Base-by-base conservation (phyloP, 1,139 yeast genomes). In the Arxiozyma bovina region DNA sequence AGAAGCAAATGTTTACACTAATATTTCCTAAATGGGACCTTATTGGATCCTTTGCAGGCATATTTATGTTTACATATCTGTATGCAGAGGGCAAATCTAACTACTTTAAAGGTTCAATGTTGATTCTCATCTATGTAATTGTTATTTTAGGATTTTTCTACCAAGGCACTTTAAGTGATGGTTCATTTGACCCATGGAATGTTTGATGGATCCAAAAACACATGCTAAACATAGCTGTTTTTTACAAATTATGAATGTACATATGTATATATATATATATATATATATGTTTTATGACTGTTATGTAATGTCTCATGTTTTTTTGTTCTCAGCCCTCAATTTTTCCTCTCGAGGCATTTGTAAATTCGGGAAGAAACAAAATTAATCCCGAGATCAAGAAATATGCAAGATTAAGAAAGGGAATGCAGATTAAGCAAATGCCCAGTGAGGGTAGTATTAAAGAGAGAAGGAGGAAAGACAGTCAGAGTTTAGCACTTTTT, bases 61-160 rank as follows among this genome's bases (percentile, higher is more conserved):
- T 91, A 55, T 88, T 90, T 61, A 74, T 93, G 69, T 91, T 90
- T 74, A 87, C 96, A 0, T 93, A 94, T 70, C 82, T 93, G 57
- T 94, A 94, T 68, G 96, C 97, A 0, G 99, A 93, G 67, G 99
- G 99, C 1, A 91, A 91, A 67, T 86, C 96, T 42, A 93, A 94
- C 67, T 93, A 93, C 68, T 93, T 93, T 76, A 93, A 93, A 70
- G 99, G 99, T 1, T 85, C 93, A 20, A 89, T 94, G 60, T 75
- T 94, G 66, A 82, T 91, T 20, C 77, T 94, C 63, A 78, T 89
- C 38, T 93, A 93, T 68, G 66, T 82, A 23, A 93, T 89, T 43
- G 83, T 88, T 6, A 74, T 89, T 58, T 74, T 82, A 53, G 99
- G 99, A 0, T 91, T 91, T 69, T 90, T 83, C 76, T 83, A 85